These are phyloP conservation scores for Wickerhamomyces sp. DNA, from an alignment of 1,139 yeast species.

Conservation along the genomic window DNA sequence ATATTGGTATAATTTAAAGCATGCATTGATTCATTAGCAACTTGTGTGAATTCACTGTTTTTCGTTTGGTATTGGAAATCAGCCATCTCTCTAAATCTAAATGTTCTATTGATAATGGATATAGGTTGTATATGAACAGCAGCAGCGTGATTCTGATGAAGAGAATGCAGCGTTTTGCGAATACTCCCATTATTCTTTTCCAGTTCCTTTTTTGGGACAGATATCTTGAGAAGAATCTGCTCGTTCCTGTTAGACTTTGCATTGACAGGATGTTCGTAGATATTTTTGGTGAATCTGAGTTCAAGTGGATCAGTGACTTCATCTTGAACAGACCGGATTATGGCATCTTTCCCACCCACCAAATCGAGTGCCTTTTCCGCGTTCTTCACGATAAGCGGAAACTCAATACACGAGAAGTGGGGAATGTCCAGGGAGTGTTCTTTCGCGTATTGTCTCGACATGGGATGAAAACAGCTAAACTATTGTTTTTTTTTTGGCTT, in stretches of 20 bases:
- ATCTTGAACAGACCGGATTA: slow-evolving; percentile 33
- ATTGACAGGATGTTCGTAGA: slow-evolving; percentile 78
- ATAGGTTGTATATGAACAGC: slow-evolving; percentile 50
- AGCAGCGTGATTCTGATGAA: slow-evolving; percentile 19
- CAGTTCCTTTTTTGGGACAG: slow-evolving; percentile 60
- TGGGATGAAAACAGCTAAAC: too few relatives aligned
- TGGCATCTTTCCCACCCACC: slow-evolving; percentile 67
- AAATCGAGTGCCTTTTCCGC: slow-evolving; percentile 58
- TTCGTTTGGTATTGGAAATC: slow-evolving; percentile 78
- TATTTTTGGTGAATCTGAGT: slow-evolving; percentile 60
- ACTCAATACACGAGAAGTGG: slow-evolving; percentile 71
- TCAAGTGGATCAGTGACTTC: slow-evolving; percentile 46
- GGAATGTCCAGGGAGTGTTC: slow-evolving; percentile 66
- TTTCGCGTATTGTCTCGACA: slow-evolving; percentile 34
- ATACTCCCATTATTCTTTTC: slow-evolving; percentile 45
- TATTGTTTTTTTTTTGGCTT: too few relatives aligned
- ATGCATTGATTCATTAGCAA: slow-evolving; percentile 37
- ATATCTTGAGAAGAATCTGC: slow-evolving; percentile 63
- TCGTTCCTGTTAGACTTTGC: slow-evolving; percentile 47
- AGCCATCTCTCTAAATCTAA: slow-evolving; percentile 78
- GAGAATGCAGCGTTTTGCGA: slow-evolving; percentile 41
- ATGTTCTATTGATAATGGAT: slow-evolving; percentile 66
- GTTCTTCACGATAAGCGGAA: slow-evolving; percentile 71
- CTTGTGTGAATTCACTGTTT: slow-evolving; percentile 45
- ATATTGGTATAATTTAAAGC: slow-evolving; percentile 37